Evolutionary conservation across 495 filamentous ascomycete genomes (phyloP), one percentile per base, ranked within the genome.

Genomic region (Achaetomiella virescens): DNA sequence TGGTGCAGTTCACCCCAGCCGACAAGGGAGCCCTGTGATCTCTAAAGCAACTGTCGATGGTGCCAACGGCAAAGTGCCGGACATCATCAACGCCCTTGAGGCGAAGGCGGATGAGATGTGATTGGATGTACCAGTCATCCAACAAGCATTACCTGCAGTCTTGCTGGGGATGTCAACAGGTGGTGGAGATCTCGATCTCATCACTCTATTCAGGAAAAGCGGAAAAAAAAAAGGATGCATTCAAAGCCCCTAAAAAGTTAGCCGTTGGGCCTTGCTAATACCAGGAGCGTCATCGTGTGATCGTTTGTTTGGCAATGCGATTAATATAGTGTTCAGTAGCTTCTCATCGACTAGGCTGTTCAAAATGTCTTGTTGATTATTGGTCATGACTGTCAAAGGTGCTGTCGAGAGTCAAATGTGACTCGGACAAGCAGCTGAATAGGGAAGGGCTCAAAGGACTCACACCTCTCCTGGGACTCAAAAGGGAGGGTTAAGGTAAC

Each of bases 1-100:
- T n/a, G 24, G n/a, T 62, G 37, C 53, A 86, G 83, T 86, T 87
- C 59, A 66, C 81, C 68, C 75, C 6, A 82, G 77, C 58, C 71
- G 81, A 27, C 77, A 77, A 8, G 73, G 71, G 35, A 85, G 79
- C 27, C 82, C 82, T 6, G 68, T 82, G 18, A 64, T 79, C 1
- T 71, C 77, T 43, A 71, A 78, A 52, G 73, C 73, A 2, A 68
- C 58, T 20, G 64, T 65, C 24, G 57, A 62, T n/a, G 54, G 48
- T 21, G 45, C 66, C 21, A 71, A 76, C 55, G 66, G 69, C 46
- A 54, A 69, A 17, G 52, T 64, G 12, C 61, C 68, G 14, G 66
- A 72, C 55, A 66, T 71, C 47, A 63, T 79, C 40, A 59, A 61
- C 24, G 59, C 61, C 25, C 67, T 80, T 40, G 76, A 81, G 60